Percentiles rank a stretch among this genome's conserved stretches.
Evolutionary conservation across 371 early-diverging fungal genomes (phyloP).

Genomic region (Mucor irregularis): DNA sequence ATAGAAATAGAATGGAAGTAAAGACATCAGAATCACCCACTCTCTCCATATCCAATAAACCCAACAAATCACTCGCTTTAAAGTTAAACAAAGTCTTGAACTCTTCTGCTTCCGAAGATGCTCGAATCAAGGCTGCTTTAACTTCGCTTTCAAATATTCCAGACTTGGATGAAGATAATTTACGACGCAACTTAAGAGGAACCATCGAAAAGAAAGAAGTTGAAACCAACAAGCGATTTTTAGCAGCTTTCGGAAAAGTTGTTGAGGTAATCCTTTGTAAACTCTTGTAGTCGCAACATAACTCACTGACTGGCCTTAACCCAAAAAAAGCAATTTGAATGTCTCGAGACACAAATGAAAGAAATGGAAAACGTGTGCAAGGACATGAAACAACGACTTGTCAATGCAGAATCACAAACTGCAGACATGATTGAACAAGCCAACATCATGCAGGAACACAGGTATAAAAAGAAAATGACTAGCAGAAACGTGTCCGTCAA

Average conservation of each 20-base stretch:
- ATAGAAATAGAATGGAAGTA: no score
- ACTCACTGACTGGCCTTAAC: no score
- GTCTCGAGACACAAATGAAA: slow-evolving; percentile 57
- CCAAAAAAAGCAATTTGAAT: slow-evolving; percentile 53
- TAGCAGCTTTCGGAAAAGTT: slow-evolving; percentile 63
- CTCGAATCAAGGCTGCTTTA: slow-evolving; percentile 62
- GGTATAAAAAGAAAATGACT: slow-evolving; percentile 30
- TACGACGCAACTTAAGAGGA: slow-evolving; percentile 64
- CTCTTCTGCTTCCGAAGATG: slow-evolving; percentile 55
- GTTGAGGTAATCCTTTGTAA: slow-evolving; percentile 46
- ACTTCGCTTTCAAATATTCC: slow-evolving; percentile 71
- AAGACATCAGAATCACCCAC: slow-evolving; percentile 14
- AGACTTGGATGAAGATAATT: slow-evolving; percentile 52
- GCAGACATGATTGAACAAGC: slow-evolving; percentile 68
- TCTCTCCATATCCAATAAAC: slow-evolving; percentile 38
- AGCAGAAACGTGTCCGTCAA: background rate
- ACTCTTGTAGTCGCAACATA: no score
- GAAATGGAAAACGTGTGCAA: slow-evolving; percentile 57
- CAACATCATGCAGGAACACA: slow-evolving; percentile 61
- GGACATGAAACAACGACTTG: slow-evolving; percentile 65
- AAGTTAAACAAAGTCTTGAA: slow-evolving; percentile 61
- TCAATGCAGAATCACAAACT: slow-evolving; percentile 55
- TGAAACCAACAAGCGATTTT: slow-evolving; percentile 60
- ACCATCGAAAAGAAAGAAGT: slow-evolving; percentile 73
- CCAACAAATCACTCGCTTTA: slow-evolving; percentile 48